Base-by-base conservation (phyloP, 1,284 basidiomycete species). In the Naganishia sp. region DNA sequence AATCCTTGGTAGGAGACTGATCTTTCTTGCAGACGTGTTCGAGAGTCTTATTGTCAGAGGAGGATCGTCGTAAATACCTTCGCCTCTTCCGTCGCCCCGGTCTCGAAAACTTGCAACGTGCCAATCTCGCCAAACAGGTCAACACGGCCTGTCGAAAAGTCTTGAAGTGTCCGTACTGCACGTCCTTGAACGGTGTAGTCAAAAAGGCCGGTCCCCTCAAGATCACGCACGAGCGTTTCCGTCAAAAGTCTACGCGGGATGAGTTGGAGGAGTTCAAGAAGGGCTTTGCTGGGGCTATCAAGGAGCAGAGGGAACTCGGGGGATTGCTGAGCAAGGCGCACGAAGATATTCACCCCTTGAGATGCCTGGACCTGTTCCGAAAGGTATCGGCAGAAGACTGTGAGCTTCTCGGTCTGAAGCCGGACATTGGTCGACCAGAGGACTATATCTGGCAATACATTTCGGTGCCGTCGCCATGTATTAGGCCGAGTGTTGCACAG, bases 371-470 rank as follows among this genome's bases (percentile, higher is more conserved):
- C 77, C 82, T 99, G 59, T 99, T 99, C 81, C 88, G 88, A 75
- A 84, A 92, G 64, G 92, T 99, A 74, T 92, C 93, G 1, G 89
- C 94, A 66, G 94, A 95, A 82, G 90, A 90, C 70, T 63, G 81
- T 77, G 96, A 99, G 79, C 82, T 99, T 55, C 84, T 99, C 10
- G 94, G 95, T 0, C 81, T 99, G 63, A 87, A 91, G 69, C 96
- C 96, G 2, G 86, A 87, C 36, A 89, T 88, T 74, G 94, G 94
- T 63, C 83, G 96, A 64, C 96, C 96, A 2, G 96, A 99, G 81
- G 90, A 98, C 77, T 98, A 95, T 76, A 88, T 99, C 66, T 99
- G 96, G 96, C 95, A 98, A 79, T 99, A 99, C 79, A 88, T 99
- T 18, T 96, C 94, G 42, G 96, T 99, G 16, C 96, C 96, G 21